Base-by-base conservation (phyloP, 192 early-diverging fungal genomes). In the Coemansia sp. region DNA sequence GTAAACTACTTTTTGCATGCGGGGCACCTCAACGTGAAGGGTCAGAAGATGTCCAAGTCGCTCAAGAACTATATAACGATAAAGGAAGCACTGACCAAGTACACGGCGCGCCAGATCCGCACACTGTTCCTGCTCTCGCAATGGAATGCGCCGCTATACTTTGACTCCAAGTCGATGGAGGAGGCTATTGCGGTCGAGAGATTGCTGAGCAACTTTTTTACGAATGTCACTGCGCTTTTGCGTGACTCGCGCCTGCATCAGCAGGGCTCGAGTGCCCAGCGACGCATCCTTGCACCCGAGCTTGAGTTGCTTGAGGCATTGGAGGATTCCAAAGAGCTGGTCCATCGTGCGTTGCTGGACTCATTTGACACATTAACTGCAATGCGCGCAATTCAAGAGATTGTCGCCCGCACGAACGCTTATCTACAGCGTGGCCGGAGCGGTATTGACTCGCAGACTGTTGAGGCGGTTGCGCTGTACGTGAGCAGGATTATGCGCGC, bases 51-150 rank as follows among this genome's bases (percentile, higher is more conserved):
- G 97, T 93, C 91, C 60, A 99, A 99, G 84, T 91, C 88, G 66
- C 82, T 99, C 34, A 99, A 99, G 81, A 99, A 99, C 83, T 99
- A 97, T 84, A 87, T 93, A 61, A 86, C 91, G n/a, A 93, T 99
- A 58, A 81, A 92, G 74, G 88, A 98, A 69, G 92, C 94, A 7
- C 84, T 99, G 54, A 62, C 88, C 47, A 87, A 86, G 64, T 85
- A 91, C 76, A 84, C 90, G 21, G 79, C 93, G 18, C 84, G 92
- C 31, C 94, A 97, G 76, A 82, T 99, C 50, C 90, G 97, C 32
- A 82, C 92, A 32, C 89, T 93, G 82, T 96, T 95, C 79, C 72
- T 99, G 64, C 78, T 92, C 24, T 88, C 93, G 55, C 86, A 86
- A 56, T 99, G 96, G 96, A 85, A 91, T 74, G 71, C 84, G n/a